Base-by-base conservation (phyloP, 768 basidiomycete genomes). In the Kwoniella sp. region DNA sequence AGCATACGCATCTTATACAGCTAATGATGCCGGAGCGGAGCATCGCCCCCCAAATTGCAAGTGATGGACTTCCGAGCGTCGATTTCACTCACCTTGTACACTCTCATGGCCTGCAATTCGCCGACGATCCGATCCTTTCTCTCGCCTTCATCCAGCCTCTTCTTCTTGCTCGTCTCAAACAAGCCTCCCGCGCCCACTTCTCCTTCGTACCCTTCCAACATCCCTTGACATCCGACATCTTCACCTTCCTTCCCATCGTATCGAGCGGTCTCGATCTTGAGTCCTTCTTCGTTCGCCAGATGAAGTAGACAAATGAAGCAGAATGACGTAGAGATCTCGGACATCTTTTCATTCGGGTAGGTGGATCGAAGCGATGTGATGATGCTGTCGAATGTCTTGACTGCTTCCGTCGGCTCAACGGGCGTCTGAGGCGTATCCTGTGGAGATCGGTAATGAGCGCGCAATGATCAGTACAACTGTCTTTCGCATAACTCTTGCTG, bases 271-370 rank as follows among this genome's bases (percentile, higher is more conserved):
- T 82, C 90, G 37, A 99, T 85, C 76, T 89, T 90, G 55, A 98
- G 84, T 1, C 95, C 96, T 74, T 92, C 90, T 82, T 98, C 96
- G 78, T 99, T 98, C 20, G 95, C 95, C 50, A 98, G 82, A 83
- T 98, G 96, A 20, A 99, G 83, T 26, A 98, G 83, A 76, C 96
- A 98, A 79, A 98, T 99, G 84, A 98, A 99, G 80, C 95, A 98
- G 87, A 95, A 98, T 69, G 92, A 95, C 17, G 96, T 98, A 79
- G 93, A 96, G 77, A 98, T 96, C 69, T 99, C 96, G 45, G 90
- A 90, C 89, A 98, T 90, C 83, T 95, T 97, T 48, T 97, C 94
- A 64, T 83, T 82, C 0, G 95, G 93, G 80, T 98, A 98, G 5
- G 89, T 87, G 57, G 82, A 85, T 70, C 90, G 87, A 34, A 99